Conservation (phyloP, 805 yeast genomes). For the Cyberlindnera veronae region DNA sequence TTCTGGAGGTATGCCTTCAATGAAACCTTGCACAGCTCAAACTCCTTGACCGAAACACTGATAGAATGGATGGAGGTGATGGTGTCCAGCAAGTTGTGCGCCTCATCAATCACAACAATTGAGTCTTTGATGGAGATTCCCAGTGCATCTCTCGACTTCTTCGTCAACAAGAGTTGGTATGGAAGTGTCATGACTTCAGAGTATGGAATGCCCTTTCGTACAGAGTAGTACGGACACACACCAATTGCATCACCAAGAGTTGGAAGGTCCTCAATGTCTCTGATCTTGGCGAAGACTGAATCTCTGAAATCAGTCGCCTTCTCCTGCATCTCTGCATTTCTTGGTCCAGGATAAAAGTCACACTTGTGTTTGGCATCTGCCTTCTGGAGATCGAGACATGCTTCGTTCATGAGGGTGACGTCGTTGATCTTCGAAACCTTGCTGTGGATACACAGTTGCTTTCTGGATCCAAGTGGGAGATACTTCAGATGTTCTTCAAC, state of each 20-base stretch:
- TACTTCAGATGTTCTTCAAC: slow-evolving; percentile 56
- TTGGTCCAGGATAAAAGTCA: slow-evolving; percentile 36
- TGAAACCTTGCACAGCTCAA: slow-evolving; percentile 42
- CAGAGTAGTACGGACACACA: slow-evolving; percentile 81
- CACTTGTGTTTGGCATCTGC: slow-evolving; percentile 34
- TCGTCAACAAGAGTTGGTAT: slow-evolving; percentile 67
- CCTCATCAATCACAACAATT: slow-evolving; percentile 84
- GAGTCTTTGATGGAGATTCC: slow-evolving; percentile 58
- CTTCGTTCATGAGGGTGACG: slow-evolving; percentile 65
- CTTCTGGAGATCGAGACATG: slow-evolving; percentile 69
- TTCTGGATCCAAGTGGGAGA: slow-evolving; percentile 76
- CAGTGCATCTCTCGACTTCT: slow-evolving; percentile 56
- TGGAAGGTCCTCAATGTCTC: slow-evolving; percentile 70
- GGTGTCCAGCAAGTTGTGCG: slow-evolving; percentile 83
- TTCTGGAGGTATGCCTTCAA: slow-evolving; percentile 53
- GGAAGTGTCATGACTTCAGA: slow-evolving; percentile 84
- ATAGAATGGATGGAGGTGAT: slow-evolving; percentile 68
- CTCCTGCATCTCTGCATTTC: slow-evolving; percentile 24
- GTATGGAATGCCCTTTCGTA: slow-evolving; percentile 49
- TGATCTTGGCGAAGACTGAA: slow-evolving; percentile 42
- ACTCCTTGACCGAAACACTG: slow-evolving; percentile 47
- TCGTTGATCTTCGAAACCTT: slow-evolving; percentile 48
- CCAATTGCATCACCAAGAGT: slow-evolving; percentile 51
- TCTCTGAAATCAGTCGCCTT: slow-evolving; percentile 43
- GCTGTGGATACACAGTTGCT: slow-evolving; percentile 77